These are phyloP conservation scores for Leccinellum rugosiceps DNA, from an alignment of 768 basidiomycete species.

Conservation along the genomic window DNA sequence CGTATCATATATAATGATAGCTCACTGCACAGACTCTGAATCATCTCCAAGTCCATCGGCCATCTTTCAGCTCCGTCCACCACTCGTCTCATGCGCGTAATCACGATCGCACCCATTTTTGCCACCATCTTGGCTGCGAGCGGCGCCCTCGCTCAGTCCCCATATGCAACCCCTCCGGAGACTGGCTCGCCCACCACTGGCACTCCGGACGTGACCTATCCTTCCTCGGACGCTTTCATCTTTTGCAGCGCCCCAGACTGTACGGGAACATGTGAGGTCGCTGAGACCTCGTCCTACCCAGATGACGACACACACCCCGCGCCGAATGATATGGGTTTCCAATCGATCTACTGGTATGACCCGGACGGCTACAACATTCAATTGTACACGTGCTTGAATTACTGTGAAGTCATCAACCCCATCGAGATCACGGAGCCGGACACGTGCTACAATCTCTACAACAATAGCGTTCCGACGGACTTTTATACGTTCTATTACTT, in stretches of 20 bases:
- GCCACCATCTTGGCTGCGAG: not conserved
- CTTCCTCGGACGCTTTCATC: not conserved
- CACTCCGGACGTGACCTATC: not conserved
- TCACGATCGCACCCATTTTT: not conserved
- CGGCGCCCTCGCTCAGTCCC: not conserved
- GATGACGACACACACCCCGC: not conserved
- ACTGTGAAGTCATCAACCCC: not conserved
- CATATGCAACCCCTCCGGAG: not conserved
- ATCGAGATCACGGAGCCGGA: not conserved
- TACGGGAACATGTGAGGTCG: not conserved
- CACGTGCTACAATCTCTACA: not conserved
- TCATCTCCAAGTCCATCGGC: not conserved
- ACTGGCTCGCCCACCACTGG: not conserved
- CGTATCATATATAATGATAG: not conserved
- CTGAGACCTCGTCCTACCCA: not conserved
- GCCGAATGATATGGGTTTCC: not conserved
- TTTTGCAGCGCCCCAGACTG: slow-evolving; percentile 2
- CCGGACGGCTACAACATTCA: not conserved
- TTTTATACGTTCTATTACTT: not conserved
- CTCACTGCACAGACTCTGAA: not conserved
- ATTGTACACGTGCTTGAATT: not conserved
- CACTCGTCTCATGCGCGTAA: not conserved
- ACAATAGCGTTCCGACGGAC: not conserved
- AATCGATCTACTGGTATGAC: not conserved
- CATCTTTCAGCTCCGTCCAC: too few relatives aligned